phyloP scores from a whole-genome alignment of 768 basidiomycete genomes.

The Strobilomyces confusus region DNA sequence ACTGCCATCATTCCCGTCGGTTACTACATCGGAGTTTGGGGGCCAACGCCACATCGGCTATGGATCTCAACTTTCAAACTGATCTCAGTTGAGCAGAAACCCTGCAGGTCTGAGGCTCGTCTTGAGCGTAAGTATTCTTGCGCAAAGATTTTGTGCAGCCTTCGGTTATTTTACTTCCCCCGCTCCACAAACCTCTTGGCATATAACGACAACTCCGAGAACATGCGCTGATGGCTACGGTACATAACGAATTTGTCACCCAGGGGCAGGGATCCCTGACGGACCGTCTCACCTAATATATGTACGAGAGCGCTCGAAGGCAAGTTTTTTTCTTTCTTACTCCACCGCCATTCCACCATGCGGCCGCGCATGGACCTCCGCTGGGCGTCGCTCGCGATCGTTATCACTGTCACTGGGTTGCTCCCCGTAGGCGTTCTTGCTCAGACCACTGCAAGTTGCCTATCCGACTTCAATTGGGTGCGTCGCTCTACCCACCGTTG shows the following conservation, averaged over 20 bases:
- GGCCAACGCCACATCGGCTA: no score
- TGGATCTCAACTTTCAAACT: no score
- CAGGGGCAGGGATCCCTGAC: neutral
- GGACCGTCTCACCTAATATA: neutral
- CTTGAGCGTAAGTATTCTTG: no score
- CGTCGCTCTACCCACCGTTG: neutral
- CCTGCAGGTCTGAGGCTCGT: no score
- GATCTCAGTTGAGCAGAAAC: no score
- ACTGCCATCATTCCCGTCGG: no score
- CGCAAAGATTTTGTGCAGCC: no score
- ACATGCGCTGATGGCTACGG: no score
- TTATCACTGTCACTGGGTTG: conserved; percentile 12
- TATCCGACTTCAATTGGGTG: conserved; percentile 26
- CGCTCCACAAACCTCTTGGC: no score
- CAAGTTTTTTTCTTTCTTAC: neutral
- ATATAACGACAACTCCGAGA: no score
- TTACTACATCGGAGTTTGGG: no score
- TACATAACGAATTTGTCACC: neutral
- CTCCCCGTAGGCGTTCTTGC: conserved; percentile 16
- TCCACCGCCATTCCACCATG: conserved; percentile 7
- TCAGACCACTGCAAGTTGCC: conserved; percentile 26
- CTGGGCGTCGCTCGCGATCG: conserved; percentile 17
- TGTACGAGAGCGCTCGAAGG: neutral
- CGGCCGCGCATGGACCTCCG: neutral
- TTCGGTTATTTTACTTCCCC: no score